Percentiles rank a stretch among this genome's conserved stretches.
Evolutionary conservation across 805 yeast species (phyloP).

Genomic region (Kazachstania psychrophila): DNA sequence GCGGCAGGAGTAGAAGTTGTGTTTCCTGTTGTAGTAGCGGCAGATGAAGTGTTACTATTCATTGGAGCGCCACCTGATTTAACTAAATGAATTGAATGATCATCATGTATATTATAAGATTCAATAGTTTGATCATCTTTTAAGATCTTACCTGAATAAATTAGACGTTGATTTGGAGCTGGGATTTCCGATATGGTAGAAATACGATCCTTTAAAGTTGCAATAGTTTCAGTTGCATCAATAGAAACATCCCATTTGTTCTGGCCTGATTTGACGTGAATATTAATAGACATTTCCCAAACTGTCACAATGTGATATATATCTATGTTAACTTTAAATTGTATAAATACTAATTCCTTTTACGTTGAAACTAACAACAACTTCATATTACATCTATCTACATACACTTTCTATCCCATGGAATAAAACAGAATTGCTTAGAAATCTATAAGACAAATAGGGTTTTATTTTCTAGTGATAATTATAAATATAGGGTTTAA

Average conservation of each 20-base stretch:
- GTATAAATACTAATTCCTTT: too few species aligned
- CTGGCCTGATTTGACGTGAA: conserved; percentile 50
- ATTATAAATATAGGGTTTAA: too few species aligned
- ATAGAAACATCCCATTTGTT: conserved; percentile 63
- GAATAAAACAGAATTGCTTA: too few species aligned
- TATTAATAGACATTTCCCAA: conserved; percentile 24
- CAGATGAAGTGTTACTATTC: conserved; percentile 9
- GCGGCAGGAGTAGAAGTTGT: conserved; percentile 18
- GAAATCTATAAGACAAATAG: too few species aligned
- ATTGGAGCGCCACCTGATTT: conserved; percentile 48
- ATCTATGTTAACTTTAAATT: too few species aligned
- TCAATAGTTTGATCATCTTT: conserved; percentile 72
- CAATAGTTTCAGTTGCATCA: conserved; percentile 45
- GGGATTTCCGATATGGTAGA: conserved; percentile 57
- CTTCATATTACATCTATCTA: too few species aligned
- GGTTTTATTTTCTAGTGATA: too few species aligned
- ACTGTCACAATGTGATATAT: too few species aligned
- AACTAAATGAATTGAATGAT: conserved; percentile 83
- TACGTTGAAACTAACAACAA: too few species aligned
- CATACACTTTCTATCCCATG: too few species aligned
- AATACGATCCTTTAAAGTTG: conserved; percentile 58
- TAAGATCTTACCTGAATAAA: conserved; percentile 88
- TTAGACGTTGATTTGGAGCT: conserved; percentile 73
- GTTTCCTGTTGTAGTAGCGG: conserved; percentile 24
- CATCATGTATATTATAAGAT: conserved; percentile 71